These are phyloP conservation scores for Boletus reticuloceps DNA, from an alignment of 768 basidiomycete species.

Conservation along the genomic window DNA sequence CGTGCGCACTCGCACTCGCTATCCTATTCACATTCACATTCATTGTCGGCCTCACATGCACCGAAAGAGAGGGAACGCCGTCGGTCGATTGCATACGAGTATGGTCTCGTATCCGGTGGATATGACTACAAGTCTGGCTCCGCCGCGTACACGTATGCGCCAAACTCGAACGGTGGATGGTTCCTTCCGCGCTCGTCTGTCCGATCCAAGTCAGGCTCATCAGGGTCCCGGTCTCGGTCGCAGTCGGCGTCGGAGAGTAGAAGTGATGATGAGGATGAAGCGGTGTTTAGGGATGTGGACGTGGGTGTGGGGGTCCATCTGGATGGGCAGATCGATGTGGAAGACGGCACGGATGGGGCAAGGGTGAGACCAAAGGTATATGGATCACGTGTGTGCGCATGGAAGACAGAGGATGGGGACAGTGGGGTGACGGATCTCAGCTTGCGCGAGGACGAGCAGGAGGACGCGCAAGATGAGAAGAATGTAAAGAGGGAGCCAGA, in stretches of 20 bases:
- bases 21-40: constrained; percentile 2
- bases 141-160: constrained; percentile 3
- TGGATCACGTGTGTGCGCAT: background rate
- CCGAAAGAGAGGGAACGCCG: constrained; percentile 6
- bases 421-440: background rate
- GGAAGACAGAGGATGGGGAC: constrained; percentile 5
- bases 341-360: background rate
- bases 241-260: constrained; percentile 34
- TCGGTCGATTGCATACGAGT: constrained; percentile 16
- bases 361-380: background rate
- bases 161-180: constrained; percentile 43
- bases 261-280: constrained; percentile 34
- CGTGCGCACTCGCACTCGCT: background rate
- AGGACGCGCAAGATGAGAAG: background rate
- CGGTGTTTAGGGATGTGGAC: background rate
- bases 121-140: background rate
- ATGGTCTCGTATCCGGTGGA: background rate
- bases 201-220: constrained; percentile 39
- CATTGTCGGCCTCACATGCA: background rate
- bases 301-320: background rate
- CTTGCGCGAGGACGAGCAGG: constrained; percentile 5
- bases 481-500: constrained; percentile 3
- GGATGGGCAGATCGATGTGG: background rate
- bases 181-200: constrained; percentile 55
- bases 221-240: constrained; percentile 32